Conservation (phyloP, 1,284 basidiomycete genomes). For the Ceratobasidium theobromae region DNA sequence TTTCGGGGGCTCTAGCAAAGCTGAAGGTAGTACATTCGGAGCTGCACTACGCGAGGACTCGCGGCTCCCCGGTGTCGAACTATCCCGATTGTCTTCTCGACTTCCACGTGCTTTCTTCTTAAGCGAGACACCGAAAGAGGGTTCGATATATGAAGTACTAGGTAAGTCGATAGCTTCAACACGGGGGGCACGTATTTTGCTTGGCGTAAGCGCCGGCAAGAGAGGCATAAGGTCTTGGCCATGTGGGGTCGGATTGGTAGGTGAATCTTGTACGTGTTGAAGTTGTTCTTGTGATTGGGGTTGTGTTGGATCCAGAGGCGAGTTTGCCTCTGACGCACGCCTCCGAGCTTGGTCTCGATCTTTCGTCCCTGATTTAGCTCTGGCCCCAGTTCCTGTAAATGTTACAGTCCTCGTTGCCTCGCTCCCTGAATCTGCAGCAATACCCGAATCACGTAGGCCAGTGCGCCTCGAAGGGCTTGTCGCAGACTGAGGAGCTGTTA, state of each 20-base stretch:
- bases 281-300: background rate
- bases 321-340: too few species aligned
- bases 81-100: background rate
- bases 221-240: constrained; percentile 16
- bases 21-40: background rate
- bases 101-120: background rate
- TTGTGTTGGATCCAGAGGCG: background rate
- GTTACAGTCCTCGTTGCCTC: background rate
- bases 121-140: constrained; percentile 13
- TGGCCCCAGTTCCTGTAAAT: too few species aligned
- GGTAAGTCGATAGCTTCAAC: constrained; percentile 16
- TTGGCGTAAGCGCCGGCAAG: constrained; percentile 9
- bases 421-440: constrained; percentile 20
- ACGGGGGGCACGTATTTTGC: constrained; percentile 9
- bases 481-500: background rate
- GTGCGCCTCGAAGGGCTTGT: background rate
- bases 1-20: constrained; percentile 2
- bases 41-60: background rate
- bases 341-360: background rate
- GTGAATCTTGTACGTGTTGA: background rate
- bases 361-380: background rate
- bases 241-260: background rate
- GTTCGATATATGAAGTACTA: constrained; percentile 19
- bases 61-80: background rate
- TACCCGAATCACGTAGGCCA: constrained; percentile 11